These are phyloP conservation scores for Ulota crispa DNA, from an alignment of 225 moss, liverwort and hornwort species.

Conservation along the genomic window DNA sequence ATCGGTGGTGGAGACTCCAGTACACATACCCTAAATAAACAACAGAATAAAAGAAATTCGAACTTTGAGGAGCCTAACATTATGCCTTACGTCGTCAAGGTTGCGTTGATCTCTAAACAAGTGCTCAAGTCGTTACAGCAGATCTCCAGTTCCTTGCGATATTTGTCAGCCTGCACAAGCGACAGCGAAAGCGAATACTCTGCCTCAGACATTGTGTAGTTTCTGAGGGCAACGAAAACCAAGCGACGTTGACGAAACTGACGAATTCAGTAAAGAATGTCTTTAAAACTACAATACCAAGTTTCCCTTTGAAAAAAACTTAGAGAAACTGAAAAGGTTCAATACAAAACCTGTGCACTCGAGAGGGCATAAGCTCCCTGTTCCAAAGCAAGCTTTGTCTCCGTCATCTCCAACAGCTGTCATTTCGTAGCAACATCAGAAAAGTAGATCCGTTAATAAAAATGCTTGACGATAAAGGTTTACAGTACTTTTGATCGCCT, in stretches of 20 bases:
- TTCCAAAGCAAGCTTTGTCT: conserved; percentile 68
- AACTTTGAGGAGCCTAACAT: background rate
- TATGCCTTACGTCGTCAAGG: conserved; percentile 63
- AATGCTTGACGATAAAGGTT: background rate
- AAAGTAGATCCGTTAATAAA: background rate
- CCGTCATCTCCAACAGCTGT: conserved; percentile 76
- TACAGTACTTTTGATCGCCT: too few species aligned
- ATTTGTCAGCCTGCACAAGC: conserved; percentile 78
- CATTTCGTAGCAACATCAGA: conserved; percentile 7
- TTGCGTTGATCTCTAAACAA: conserved; percentile 75
- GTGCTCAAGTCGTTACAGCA: conserved; percentile 88
- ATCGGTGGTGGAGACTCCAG: background rate
- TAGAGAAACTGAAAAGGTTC: background rate
- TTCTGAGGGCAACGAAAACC: background rate
- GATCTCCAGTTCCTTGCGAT: conserved; percentile 83
- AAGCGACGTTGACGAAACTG: background rate
- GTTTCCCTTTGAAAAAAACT: background rate
- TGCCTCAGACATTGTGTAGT: background rate
- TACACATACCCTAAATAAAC: background rate
- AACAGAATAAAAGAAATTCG: background rate
- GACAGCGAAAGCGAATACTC: background rate
- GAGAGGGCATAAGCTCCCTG: conserved; percentile 52
- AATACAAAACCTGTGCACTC: conserved; percentile 72
- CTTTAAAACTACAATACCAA: background rate
- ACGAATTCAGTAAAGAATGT: background rate